Conservation (phyloP, 2,329 filamentous ascomycete species). For the Penicillium brasilianum region DNA sequence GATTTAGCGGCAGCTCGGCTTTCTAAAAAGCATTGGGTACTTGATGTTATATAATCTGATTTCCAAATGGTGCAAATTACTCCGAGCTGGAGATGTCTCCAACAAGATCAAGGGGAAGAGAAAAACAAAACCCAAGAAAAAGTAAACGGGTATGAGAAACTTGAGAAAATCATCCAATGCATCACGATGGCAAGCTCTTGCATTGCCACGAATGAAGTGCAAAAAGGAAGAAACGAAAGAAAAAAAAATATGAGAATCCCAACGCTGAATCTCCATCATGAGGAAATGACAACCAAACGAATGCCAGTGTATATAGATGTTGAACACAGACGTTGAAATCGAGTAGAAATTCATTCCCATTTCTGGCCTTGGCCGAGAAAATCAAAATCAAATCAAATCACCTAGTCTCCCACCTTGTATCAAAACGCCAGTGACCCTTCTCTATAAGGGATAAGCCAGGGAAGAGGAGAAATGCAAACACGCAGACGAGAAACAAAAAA, state of each 20-base stretch:
- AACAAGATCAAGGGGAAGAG: conserved; percentile 5
- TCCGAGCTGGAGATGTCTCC: conserved; percentile 10
- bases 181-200: conserved; percentile 7
- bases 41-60: background rate
- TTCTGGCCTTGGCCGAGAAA: conserved; percentile 7
- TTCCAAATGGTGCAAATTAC: conserved; percentile 16
- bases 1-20: background rate
- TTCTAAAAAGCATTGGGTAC: background rate
- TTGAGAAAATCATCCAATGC: conserved; percentile 19
- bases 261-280: background rate
- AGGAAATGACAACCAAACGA: conserved; percentile 2
- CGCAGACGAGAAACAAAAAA: no score
- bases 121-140: background rate
- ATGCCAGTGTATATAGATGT: conserved; percentile 10
- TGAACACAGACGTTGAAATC: conserved; percentile 5
- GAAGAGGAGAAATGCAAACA: conserved; percentile 8
- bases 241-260: background rate
- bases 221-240: background rate
- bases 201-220: no score
- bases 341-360: conserved; percentile 3
- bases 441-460: conserved; percentile 26
- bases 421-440: conserved; percentile 32
- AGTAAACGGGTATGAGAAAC: conserved; percentile 20
- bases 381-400: conserved; percentile 4
- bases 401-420: conserved; percentile 25